phyloP scores from a whole-genome alignment of 1,284 basidiomycete genomes.

The Puccinia novopanici region DNA sequence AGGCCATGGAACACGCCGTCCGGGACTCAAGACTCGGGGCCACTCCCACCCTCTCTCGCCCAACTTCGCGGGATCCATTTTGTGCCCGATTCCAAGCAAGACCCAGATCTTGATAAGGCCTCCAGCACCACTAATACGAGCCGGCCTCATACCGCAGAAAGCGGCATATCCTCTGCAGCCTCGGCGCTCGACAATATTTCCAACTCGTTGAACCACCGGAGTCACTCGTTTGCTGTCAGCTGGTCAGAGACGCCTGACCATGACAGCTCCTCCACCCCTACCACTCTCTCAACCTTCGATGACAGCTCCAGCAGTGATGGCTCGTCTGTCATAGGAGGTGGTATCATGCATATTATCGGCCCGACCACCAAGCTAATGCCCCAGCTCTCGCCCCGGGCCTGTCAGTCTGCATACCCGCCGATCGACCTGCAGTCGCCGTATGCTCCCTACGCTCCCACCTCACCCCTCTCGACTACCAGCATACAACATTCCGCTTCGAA shows the following conservation, averaged over 20 bases:
- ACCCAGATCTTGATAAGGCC: constrained; percentile 24
- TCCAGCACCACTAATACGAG: background rate
- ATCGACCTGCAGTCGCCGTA: constrained; percentile 35
- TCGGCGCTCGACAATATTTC: constrained; percentile 1
- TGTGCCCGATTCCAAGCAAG: constrained; percentile 23
- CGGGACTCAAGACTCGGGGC: background rate
- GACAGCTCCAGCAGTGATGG: constrained; percentile 14
- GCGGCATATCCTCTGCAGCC: background rate
- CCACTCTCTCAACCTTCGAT: constrained; percentile 16
- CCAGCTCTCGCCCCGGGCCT: constrained; percentile 25
- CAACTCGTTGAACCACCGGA: background rate
- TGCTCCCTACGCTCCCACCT: constrained; percentile 39
- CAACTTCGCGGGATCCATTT: constrained; percentile 25
- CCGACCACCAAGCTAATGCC: background rate
- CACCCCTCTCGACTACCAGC: constrained; percentile 13
- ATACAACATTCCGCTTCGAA: background rate
- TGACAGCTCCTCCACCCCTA: background rate
- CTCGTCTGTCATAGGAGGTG: background rate
- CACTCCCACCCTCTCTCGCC: constrained; percentile 10
- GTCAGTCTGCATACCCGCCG: constrained; percentile 37
- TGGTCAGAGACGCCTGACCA: constrained; percentile 6
- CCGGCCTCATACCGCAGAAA: constrained; percentile 5
- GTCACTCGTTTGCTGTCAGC: constrained; percentile 15
- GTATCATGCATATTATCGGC: background rate
- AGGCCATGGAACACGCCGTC: background rate